Base-by-base conservation (phyloP, 345 rosid genomes). In the Pistacia integerrima region DNA sequence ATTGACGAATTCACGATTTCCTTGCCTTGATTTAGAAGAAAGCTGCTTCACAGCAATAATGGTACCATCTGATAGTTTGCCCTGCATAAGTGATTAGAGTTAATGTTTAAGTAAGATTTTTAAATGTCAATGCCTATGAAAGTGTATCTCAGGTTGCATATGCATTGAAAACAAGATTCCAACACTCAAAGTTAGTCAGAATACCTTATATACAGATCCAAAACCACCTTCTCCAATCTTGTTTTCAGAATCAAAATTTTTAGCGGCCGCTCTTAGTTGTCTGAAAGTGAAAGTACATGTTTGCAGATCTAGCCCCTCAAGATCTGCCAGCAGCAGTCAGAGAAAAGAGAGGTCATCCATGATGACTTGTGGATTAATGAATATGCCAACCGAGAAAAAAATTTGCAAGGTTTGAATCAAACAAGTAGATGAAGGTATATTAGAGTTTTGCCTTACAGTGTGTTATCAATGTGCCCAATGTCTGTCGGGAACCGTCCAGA, bases 31-130 rank as follows among this genome's bases (percentile, higher is more conserved):
- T 82, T 86, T 87, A 2, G 97, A 80, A 57, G 97, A 92, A 59
- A 87, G 97, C 67, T 86, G 90, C 85, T 92, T 92, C 44, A 92
- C 94, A 18, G 94, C 97, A 76, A 90, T 77, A 13, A 82, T 65
- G 61, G 84, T 85, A 13, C 90, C 94, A 84, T 92, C 97, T 30
- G 83, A 46, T 78, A 88, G 69, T 65, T 67, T 66, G 35, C 87
- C 87, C 87, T 84, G 74, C 64, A 74, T 46, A 49, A 35, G 20
- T 51, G 33, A 48, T 30, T 60, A 60, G 12, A 60, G 7, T 49
- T 49, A 9, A 9, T 8, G 12, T 49, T 49, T 49, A 13, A 7
- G 30, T 49, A 49, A 49, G 41, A 11, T 1, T 28, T 28, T 28
- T 28, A 28, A 28, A 28, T 28, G 30, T 28, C 30, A 28, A 28